These are phyloP conservation scores for Yamadazyma insecticola DNA, from an alignment of 805 yeast species.

Conservation along the genomic window DNA sequence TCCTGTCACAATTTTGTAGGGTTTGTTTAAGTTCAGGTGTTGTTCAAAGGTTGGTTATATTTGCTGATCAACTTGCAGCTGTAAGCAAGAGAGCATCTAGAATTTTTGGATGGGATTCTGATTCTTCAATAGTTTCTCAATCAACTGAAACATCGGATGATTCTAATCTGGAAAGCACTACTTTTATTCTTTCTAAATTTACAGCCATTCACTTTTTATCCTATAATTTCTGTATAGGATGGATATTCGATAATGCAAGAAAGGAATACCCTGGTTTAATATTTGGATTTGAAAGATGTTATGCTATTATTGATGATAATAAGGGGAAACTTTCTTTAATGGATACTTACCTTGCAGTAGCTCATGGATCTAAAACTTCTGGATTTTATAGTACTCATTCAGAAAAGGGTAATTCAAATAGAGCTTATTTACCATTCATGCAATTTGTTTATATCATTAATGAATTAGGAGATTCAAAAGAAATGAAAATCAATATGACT, in stretches of 20 bases:
- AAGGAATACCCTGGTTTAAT: slow-evolving; percentile 66
- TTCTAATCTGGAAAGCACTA: neutral
- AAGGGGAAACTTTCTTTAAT: slow-evolving; percentile 65
- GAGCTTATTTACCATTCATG: slow-evolving; percentile 67
- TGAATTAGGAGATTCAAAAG: slow-evolving; percentile 18
- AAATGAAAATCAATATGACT: slow-evolving; percentile 46
- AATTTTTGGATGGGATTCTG: slow-evolving; percentile 1
- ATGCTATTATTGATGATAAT: slow-evolving; percentile 55
- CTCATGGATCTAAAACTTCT: slow-evolving; percentile 53
- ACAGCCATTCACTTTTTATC: slow-evolving; percentile 56
- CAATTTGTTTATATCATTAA: slow-evolving; percentile 48
- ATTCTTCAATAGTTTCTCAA: neutral
- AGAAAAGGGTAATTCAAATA: slow-evolving; percentile 46
- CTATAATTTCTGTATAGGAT: slow-evolving; percentile 68
- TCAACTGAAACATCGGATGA: neutral
- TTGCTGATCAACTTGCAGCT: slow-evolving; percentile 20
- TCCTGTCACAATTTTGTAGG: slow-evolving; percentile 57
- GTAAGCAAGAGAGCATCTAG: slow-evolving; percentile 4
- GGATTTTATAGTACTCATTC: slow-evolving; percentile 45
- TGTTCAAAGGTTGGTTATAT: slow-evolving; percentile 34
- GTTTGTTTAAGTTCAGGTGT: slow-evolving; percentile 53
- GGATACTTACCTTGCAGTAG: slow-evolving; percentile 68
- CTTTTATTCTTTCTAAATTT: slow-evolving; percentile 12
- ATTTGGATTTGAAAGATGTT: slow-evolving; percentile 70
- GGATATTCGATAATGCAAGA: slow-evolving; percentile 56